Evolutionary conservation across 2,329 filamentous ascomycete genomes (phyloP).

Genomic region (Emergomyces africanus): DNA sequence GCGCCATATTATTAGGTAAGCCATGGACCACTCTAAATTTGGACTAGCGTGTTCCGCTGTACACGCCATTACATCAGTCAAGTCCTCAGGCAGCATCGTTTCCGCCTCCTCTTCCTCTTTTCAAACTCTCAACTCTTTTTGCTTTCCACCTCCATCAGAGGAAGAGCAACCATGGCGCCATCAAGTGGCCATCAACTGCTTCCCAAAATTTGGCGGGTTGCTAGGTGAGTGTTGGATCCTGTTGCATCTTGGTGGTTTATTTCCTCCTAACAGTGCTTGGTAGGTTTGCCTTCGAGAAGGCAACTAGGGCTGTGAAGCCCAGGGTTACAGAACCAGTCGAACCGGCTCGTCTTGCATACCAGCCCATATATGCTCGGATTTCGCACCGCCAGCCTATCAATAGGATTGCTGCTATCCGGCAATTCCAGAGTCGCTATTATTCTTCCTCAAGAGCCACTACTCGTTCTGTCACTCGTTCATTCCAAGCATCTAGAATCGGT

Average conservation of each 20-base stretch:
- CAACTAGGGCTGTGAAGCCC: constrained; percentile 28
- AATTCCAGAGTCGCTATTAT: constrained; percentile 51
- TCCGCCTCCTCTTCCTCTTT: neutral
- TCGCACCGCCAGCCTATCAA: constrained; percentile 47
- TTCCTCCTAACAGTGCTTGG: constrained; percentile 17
- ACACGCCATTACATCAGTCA: neutral
- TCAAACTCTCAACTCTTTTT: neutral
- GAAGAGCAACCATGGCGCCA: constrained; percentile 30
- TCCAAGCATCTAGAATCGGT: constrained; percentile 44
- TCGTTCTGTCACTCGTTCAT: constrained; percentile 39
- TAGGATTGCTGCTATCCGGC: constrained; percentile 49
- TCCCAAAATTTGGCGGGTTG: constrained; percentile 36
- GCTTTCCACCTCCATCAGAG: neutral
- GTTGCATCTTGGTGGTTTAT: neutral
- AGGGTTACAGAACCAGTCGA: constrained; percentile 30
- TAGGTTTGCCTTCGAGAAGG: constrained; percentile 38
- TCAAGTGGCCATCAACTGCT: constrained; percentile 38
- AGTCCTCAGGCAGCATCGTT: neutral
- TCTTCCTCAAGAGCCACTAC: constrained; percentile 39
- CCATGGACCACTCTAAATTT: neutral
- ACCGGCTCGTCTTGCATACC: constrained; percentile 36
- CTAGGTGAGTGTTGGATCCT: constrained; percentile 26
- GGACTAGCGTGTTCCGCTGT: neutral
- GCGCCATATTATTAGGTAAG: neutral
- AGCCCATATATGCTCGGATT: constrained; percentile 48